Conservation (phyloP, 805 yeast genomes). For the Priceomyces castillae region DNA sequence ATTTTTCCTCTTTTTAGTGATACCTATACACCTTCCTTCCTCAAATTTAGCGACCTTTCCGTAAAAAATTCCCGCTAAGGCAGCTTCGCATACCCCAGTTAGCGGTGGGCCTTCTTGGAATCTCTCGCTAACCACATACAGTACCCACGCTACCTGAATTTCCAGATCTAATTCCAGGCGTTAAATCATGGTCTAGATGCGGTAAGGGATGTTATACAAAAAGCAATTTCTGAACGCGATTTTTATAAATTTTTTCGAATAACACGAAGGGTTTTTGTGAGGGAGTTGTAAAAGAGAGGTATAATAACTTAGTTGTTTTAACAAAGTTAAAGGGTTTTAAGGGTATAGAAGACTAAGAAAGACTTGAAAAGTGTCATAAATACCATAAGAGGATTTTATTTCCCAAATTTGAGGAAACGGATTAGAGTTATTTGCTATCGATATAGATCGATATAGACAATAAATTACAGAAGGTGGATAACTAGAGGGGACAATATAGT, state of each 20-base stretch:
- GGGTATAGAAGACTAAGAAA: not conserved
- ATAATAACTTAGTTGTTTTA: not conserved
- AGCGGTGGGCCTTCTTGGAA: too few relatives aligned
- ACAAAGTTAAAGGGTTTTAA: not conserved
- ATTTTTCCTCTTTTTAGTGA: too few relatives aligned
- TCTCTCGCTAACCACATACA: not conserved
- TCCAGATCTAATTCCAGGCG: not conserved
- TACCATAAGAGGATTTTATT: not conserved
- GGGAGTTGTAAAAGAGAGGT: not conserved
- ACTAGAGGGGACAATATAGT: not conserved
- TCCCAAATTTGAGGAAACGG: not conserved
- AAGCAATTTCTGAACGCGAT: constrained; percentile 5
- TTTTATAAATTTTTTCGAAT: constrained; percentile 6
- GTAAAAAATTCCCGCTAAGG: too few relatives aligned
- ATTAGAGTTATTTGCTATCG: not conserved
- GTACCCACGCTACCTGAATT: not conserved
- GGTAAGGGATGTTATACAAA: constrained; percentile 7
- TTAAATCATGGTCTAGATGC: constrained; percentile 5
- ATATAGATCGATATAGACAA: too few relatives aligned
- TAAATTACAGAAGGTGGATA: not conserved
- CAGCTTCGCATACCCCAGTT: too few relatives aligned
- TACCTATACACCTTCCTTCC: too few relatives aligned
- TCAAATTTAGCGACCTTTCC: too few relatives aligned
- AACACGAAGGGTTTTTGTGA: constrained; percentile 3
- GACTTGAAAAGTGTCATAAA: not conserved